Evolutionary conservation across 2,329 filamentous ascomycete species (phyloP).

Genomic region (Penicillium sp.): DNA sequence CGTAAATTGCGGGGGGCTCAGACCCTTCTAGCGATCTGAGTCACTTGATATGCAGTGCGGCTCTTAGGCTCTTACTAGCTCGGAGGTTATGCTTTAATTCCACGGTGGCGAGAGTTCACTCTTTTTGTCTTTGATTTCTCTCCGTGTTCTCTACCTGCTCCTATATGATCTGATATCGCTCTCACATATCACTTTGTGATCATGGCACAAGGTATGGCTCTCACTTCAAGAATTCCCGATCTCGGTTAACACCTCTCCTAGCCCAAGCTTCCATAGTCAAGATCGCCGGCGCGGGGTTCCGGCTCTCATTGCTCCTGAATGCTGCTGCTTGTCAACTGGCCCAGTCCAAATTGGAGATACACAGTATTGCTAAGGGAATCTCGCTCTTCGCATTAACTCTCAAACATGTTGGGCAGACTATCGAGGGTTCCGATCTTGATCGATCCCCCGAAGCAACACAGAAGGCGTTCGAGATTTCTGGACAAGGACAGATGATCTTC

Average conservation of each 20-base stretch:
- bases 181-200: neutral
- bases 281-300: constrained; percentile 37
- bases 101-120: constrained; percentile 5
- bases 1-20: constrained; percentile 1
- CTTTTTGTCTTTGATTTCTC: neutral
- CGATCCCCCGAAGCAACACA: constrained; percentile 36
- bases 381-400: constrained; percentile 43
- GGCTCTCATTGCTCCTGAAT: constrained; percentile 45
- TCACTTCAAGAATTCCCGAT: neutral
- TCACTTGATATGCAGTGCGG: constrained; percentile 27
- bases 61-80: constrained; percentile 11
- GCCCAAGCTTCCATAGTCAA: constrained; percentile 24
- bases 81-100: constrained; percentile 5
- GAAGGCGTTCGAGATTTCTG: constrained; percentile 40
- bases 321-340: constrained; percentile 45
- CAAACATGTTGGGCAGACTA: constrained; percentile 38
- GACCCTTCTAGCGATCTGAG: constrained; percentile 12
- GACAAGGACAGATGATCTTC: constrained; percentile 42
- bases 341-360: constrained; percentile 41
- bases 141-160: neutral
- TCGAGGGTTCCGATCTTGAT: constrained; percentile 34
- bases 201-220: constrained; percentile 18
- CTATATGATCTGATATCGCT: constrained; percentile 1
- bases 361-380: constrained; percentile 44
- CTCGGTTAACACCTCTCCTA: constrained; percentile 7